Percentiles rank a stretch among this genome's conserved stretches.
Conservation (phyloP, 805 yeast genomes). For the Candida boidinii region DNA sequence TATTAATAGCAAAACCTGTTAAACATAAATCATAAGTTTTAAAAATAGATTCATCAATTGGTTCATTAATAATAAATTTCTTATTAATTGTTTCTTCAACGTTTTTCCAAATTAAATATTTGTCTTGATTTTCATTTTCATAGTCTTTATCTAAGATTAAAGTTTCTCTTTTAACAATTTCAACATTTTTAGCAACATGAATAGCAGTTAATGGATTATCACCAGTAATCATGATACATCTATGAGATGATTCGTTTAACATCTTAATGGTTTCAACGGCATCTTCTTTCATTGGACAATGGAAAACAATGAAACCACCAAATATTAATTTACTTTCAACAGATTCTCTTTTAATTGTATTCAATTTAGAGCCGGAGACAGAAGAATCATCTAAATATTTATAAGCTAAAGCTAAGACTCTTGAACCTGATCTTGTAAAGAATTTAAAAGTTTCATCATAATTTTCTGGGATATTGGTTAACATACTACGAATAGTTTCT, state of each 20-base stretch:
- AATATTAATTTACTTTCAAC: conserved; percentile 70
- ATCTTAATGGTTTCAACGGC: conserved; percentile 84
- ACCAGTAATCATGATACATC: conserved; percentile 97
- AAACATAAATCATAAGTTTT: conserved; percentile 76
- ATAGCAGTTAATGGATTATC: conserved; percentile 98
- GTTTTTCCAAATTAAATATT: conserved; percentile 73
- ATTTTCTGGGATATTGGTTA: conserved; percentile 58
- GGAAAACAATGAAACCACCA: conserved; percentile 94
- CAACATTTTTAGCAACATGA: conserved; percentile 93
- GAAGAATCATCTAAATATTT: conserved; percentile 49
- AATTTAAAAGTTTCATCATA: conserved; percentile 84
- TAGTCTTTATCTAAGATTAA: conserved; percentile 83
- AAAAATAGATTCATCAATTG: conserved; percentile 49
- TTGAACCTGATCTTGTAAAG: conserved; percentile 90
- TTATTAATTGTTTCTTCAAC: conserved; percentile 67
- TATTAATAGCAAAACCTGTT: conserved; percentile 82
- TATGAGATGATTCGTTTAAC: conserved; percentile 92
- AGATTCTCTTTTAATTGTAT: conserved; percentile 59
- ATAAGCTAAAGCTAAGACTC: conserved; percentile 93
- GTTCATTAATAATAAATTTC: conserved; percentile 54
- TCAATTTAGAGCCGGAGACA: conserved; percentile 39
- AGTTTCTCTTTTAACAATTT: conserved; percentile 74
- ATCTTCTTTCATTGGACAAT: conserved; percentile 91
- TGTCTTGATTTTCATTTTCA: conserved; percentile 43
- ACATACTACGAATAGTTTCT: conserved; percentile 80